A percentile compares a stretch with the other conserved stretches of the same genome.
Conservation (phyloP, 148 eudicot species). For the Camellia sinensis region DNA sequence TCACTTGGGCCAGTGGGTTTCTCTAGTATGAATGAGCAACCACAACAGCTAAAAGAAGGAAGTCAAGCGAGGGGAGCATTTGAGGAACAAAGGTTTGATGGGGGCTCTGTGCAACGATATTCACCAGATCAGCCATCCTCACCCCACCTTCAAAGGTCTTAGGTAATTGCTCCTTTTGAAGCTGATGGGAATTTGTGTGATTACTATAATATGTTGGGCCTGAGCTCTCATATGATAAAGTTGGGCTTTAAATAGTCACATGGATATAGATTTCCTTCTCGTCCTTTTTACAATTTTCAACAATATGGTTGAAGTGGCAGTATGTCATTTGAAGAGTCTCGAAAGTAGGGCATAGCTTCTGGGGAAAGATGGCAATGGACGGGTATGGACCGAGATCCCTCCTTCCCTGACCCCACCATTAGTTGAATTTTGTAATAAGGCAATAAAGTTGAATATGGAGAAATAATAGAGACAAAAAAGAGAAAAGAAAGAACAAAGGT, state of each 20-base stretch:
- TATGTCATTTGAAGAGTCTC: not conserved
- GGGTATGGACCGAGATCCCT: not conserved
- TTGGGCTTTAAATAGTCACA: not conserved
- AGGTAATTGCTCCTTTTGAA: constrained; percentile 23
- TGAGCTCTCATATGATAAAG: not conserved
- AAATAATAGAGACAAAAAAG: too few species aligned
- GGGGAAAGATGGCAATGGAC: not conserved
- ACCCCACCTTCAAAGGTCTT: constrained; percentile 50
- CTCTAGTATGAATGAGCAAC: constrained; percentile 40
- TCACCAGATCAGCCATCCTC: constrained; percentile 81
- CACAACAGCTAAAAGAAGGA: constrained; percentile 49
- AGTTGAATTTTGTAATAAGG: too few species aligned
- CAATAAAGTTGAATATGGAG: too few species aligned
- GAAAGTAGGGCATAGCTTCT: not conserved
- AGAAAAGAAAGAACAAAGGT: too few species aligned
- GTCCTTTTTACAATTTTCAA: not conserved
- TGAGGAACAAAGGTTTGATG: constrained; percentile 58
- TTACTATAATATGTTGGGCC: not conserved
- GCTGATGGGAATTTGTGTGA: not conserved
- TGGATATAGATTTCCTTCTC: not conserved
- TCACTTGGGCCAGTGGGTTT: constrained; percentile 60
- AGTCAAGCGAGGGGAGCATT: constrained; percentile 36
- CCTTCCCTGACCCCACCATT: not conserved
- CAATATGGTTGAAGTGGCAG: not conserved
- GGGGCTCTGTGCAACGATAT: constrained; percentile 43